phyloP scores from a whole-genome alignment of 441 rosid genomes.

The Pelargonium citronellum region DNA sequence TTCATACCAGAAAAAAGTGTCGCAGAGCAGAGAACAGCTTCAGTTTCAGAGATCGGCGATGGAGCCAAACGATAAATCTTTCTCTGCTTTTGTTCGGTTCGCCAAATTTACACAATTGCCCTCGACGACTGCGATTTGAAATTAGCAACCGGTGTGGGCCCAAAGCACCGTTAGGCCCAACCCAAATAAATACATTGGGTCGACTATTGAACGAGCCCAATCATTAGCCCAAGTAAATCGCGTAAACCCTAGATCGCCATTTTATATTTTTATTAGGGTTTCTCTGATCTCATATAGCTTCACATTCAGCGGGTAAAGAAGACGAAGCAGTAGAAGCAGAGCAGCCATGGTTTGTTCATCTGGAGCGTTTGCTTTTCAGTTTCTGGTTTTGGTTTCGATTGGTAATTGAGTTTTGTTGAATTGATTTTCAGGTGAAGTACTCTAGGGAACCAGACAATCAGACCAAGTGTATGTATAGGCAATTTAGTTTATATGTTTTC shows the following conservation, averaged over 20 bases:
- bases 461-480: conserved; percentile 52
- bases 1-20: not conserved
- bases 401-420: not conserved
- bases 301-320: not conserved
- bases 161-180: not conserved
- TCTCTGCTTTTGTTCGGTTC: not conserved
- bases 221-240: not conserved
- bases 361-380: not conserved
- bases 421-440: conserved; percentile 55
- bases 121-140: not conserved
- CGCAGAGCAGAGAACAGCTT: not conserved
- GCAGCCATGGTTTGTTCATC: not conserved
- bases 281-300: not conserved
- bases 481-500: not conserved
- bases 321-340: conserved; percentile 1
- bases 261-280: not conserved
- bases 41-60: conserved; percentile 8
- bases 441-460: conserved; percentile 63
- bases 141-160: not conserved
- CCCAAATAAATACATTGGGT: not conserved
- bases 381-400: not conserved
- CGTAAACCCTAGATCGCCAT: conserved; percentile 2
- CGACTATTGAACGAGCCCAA: not conserved
- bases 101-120: not conserved
- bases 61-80: not conserved